Percentiles rank a stretch among this genome's conserved stretches.
These are phyloP conservation scores for Saccharomycopsis sp. DNA, from an alignment of 805 yeast genomes.

Conservation along the genomic window DNA sequence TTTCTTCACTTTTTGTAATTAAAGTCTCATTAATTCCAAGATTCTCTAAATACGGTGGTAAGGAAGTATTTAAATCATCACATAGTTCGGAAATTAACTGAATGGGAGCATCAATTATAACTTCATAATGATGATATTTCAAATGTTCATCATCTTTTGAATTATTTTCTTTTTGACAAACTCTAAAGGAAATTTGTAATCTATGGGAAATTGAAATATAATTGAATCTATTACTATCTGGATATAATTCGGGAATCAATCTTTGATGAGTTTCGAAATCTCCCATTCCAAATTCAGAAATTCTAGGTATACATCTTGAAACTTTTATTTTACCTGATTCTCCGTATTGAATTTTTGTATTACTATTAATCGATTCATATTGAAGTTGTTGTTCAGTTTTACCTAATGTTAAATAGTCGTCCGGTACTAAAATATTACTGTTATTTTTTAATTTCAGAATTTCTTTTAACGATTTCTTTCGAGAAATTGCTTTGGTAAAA, in stretches of 20 bases:
- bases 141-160: conserved; percentile 2
- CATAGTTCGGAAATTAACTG: conserved; percentile 38
- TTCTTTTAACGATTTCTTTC: background rate
- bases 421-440: conserved; percentile 3
- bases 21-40: background rate
- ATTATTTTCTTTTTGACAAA: conserved; percentile 45
- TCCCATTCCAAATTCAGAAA: too few species aligned
- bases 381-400: conserved; percentile 1
- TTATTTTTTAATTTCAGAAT: too few species aligned
- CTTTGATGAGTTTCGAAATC: conserved; percentile 7
- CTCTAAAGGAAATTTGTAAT: conserved; percentile 58
- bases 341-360: conserved; percentile 12
- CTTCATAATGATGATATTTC: conserved; percentile 66
- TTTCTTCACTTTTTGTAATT: background rate
- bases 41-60: conserved; percentile 23
- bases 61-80: conserved; percentile 26
- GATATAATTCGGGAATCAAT: conserved; percentile 31
- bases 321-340: conserved; percentile 3
- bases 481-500: background rate
- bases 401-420: conserved; percentile 7
- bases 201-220: conserved; percentile 58
- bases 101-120: conserved; percentile 69
- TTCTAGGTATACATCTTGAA: conserved; percentile 2
- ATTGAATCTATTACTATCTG: conserved; percentile 51
- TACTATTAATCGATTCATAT: conserved; percentile 4